phyloP scores from a whole-genome alignment of 306 rosid species.

The Pueraria montana region DNA sequence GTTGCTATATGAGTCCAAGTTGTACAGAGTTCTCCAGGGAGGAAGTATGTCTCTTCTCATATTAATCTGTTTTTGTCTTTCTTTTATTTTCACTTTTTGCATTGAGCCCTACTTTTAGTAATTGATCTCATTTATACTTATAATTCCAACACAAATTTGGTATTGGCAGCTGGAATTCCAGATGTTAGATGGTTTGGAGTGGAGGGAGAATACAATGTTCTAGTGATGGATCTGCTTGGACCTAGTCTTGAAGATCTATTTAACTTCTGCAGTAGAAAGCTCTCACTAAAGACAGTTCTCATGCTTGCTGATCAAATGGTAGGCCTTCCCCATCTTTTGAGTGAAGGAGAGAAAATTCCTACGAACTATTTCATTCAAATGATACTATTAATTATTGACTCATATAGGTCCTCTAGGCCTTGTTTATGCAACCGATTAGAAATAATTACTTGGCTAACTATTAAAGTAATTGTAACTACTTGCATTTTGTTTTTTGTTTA shows the following conservation, averaged over 20 bases:
- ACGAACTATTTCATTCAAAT: constrained; percentile 12
- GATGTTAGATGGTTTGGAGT: constrained; percentile 92
- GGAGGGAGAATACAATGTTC: constrained; percentile 90
- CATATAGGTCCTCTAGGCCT: background rate
- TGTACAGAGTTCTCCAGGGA: constrained; percentile 93
- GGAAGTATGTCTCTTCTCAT: constrained; percentile 67
- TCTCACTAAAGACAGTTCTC: constrained; percentile 88
- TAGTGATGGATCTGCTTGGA: constrained; percentile 94
- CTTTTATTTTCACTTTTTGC: background rate
- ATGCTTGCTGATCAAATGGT: constrained; percentile 99
- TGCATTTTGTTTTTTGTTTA: constrained; percentile 44
- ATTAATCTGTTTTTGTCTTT: constrained; percentile 11
- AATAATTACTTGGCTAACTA: constrained; percentile 7
- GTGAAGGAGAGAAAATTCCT: constrained; percentile 9
- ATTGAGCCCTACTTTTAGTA: background rate
- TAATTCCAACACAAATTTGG: constrained; percentile 32
- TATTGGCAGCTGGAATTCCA: constrained; percentile 82
- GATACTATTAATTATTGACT: background rate
- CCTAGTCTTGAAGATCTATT: constrained; percentile 96
- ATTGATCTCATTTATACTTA: background rate
- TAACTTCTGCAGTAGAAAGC: constrained; percentile 90
- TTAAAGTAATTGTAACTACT: background rate
- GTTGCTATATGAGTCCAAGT: constrained; percentile 87
- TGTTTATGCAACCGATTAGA: constrained; percentile 2
- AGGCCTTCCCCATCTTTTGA: constrained; percentile 21